These are phyloP conservation scores for Colletotrichum euphorbiae DNA, from an alignment of 2,329 filamentous ascomycete genomes.

Conservation along the genomic window DNA sequence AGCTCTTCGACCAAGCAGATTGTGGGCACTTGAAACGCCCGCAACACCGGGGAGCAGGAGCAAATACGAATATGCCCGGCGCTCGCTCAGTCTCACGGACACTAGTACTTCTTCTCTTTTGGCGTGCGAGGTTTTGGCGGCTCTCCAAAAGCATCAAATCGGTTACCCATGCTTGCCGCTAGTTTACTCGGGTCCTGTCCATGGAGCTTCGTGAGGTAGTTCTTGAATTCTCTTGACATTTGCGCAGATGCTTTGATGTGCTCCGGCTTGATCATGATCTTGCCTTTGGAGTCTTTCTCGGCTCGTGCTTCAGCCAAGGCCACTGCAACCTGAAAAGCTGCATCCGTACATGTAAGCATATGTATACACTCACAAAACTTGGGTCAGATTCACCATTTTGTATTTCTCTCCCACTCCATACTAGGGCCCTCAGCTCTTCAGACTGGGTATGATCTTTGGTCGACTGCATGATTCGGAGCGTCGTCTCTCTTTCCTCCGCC, in stretches of 20 bases:
- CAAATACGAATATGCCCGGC: too few species aligned
- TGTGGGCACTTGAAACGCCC: too few species aligned
- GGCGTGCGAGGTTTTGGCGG: neutral
- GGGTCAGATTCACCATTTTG: conserved; percentile 39
- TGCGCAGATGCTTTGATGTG: conserved; percentile 40
- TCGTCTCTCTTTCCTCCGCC: conserved; percentile 40
- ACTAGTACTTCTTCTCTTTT: neutral
- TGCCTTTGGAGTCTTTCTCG: conserved; percentile 37
- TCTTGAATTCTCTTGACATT: conserved; percentile 40
- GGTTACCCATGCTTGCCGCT: conserved; percentile 1
- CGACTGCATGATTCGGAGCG: conserved; percentile 41
- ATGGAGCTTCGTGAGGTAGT: conserved; percentile 33
- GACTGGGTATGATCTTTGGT: conserved; percentile 39
- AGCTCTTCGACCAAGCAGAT: too few species aligned
- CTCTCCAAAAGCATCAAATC: neutral
- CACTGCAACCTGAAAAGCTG: conserved; percentile 47
- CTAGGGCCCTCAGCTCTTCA: conserved; percentile 34
- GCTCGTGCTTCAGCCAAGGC: conserved; percentile 43
- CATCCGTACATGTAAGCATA: neutral
- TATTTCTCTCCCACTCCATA: conserved; percentile 44
- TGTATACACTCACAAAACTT: neutral
- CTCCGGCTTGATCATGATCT: conserved; percentile 38
- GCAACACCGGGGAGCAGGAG: too few species aligned
- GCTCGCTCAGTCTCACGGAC: too few species aligned
- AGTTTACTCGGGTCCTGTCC: neutral